Evolutionary conservation across 78 protist species (phyloP).

Genomic region (Trichosphaerium sp.): DNA sequence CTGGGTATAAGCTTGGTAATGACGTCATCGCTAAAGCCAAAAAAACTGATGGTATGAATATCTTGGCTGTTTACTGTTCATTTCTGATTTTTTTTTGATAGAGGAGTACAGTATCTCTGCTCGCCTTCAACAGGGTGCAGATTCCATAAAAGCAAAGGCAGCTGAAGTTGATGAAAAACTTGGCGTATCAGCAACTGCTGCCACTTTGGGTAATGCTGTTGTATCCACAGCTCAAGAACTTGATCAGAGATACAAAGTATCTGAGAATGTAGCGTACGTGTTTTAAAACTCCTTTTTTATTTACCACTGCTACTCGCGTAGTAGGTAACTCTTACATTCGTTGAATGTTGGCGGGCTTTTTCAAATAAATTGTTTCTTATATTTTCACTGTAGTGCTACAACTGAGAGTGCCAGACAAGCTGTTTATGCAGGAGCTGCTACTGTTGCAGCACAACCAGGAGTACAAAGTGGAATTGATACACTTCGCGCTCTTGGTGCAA

Average conservation of each 20-base stretch:
- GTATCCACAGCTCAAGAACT: conserved; percentile 28
- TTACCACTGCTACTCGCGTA: too few relatives aligned
- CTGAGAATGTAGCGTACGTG: conserved; percentile 10
- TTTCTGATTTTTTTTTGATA: background rate
- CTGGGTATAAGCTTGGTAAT: conserved; percentile 46
- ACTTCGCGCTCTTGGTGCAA: too few relatives aligned
- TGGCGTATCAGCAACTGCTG: conserved; percentile 39
- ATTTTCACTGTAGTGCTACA: too few relatives aligned
- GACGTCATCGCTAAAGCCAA: conserved; percentile 27
- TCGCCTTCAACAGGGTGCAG: conserved; percentile 10
- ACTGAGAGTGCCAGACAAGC: too few relatives aligned
- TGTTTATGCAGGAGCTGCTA: too few relatives aligned
- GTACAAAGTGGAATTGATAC: too few relatives aligned
- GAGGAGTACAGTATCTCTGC: conserved; percentile 15
- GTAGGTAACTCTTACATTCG: too few relatives aligned
- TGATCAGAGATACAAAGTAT: conserved; percentile 48
- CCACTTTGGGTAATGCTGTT: conserved; percentile 16
- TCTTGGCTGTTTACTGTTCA: conserved; percentile 9
- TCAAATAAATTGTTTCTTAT: too few relatives aligned
- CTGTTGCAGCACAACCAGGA: too few relatives aligned
- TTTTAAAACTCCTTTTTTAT: too few relatives aligned
- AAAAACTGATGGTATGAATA: conserved; percentile 42
- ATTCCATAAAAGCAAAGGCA: conserved; percentile 31
- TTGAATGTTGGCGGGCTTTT: too few relatives aligned
- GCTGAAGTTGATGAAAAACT: conserved; percentile 33